Conservation (phyloP, 1,139 yeast genomes). For the Kurtzmaniella natalensis region DNA sequence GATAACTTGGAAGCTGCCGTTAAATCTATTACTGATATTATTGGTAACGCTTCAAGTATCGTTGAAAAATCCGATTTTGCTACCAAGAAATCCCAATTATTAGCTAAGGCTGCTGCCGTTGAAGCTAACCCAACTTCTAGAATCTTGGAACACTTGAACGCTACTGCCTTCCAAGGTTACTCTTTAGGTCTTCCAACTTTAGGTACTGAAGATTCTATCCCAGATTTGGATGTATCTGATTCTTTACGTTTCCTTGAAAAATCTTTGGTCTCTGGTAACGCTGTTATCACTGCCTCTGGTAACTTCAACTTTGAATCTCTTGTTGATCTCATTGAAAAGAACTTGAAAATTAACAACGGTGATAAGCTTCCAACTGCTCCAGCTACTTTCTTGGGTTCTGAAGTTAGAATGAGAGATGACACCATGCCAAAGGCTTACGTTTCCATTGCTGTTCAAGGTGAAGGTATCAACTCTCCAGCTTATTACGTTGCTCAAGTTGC, state of each 20-base stretch:
- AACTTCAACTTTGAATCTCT: conserved; percentile 64
- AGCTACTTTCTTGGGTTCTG: conserved; percentile 75
- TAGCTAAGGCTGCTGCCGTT: conserved; percentile 36
- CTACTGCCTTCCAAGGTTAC: conserved; percentile 82
- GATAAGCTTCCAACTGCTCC: conserved; percentile 50
- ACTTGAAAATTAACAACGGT: conserved; percentile 47
- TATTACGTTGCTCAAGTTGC: conserved; percentile 72
- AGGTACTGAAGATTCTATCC: conserved; percentile 65
- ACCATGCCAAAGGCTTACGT: conserved; percentile 77
- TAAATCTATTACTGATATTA: conserved; percentile 30
- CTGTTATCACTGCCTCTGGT: conserved; percentile 72
- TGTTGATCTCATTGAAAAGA: conserved; percentile 57
- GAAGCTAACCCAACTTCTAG: conserved; percentile 44
- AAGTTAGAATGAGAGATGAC: conserved; percentile 83
- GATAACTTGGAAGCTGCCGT: conserved; percentile 43
- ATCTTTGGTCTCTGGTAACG: conserved; percentile 58
- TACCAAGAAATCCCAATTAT: conserved; percentile 32
- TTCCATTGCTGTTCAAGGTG: conserved; percentile 72
- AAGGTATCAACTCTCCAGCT: conserved; percentile 56
- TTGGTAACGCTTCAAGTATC: conserved; percentile 23
- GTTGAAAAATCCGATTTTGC: conserved; percentile 32
- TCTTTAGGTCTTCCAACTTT: conserved; percentile 69
- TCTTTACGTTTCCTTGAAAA: conserved; percentile 50
- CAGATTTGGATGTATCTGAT: conserved; percentile 56
- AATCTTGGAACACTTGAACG: conserved; percentile 69